Evolutionary conservation across 2,329 filamentous ascomycete species (phyloP).

Genomic region (Neophaeococcomyces aloes): DNA sequence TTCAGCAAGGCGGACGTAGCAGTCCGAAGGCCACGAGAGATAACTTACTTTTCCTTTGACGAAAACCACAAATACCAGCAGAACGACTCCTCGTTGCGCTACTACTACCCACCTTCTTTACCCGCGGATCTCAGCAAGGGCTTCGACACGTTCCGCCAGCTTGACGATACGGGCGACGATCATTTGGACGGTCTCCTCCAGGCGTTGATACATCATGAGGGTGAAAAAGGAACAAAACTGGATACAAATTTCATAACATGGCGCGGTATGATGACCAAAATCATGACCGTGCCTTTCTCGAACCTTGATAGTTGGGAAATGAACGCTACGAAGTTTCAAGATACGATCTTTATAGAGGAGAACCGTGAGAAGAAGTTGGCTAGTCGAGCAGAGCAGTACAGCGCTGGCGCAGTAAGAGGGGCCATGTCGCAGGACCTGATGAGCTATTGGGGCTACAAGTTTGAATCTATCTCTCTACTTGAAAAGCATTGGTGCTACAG

Average conservation of each 20-base stretch:
- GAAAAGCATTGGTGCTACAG: constrained; percentile 63
- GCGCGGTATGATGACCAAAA: constrained; percentile 99
- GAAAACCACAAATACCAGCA: constrained; percentile 65
- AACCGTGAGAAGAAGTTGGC: constrained; percentile 63
- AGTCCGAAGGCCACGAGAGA: constrained; percentile 71
- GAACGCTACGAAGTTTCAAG: constrained; percentile 87
- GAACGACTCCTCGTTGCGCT: constrained; percentile 69
- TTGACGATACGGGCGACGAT: constrained; percentile 72
- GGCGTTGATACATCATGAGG: constrained; percentile 64
- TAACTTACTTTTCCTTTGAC: constrained; percentile 89
- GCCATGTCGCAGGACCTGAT: constrained; percentile 64
- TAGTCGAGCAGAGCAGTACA: constrained; percentile 48
- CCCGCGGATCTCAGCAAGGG: constrained; percentile 67
- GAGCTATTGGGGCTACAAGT: constrained; percentile 97
- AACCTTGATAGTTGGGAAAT: constrained; percentile 67
- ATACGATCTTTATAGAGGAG: constrained; percentile 67
- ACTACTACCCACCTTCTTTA: constrained; percentile 71
- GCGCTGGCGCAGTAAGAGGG: constrained; percentile 40
- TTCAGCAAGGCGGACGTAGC: constrained; percentile 59
- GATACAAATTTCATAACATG: constrained; percentile 79
- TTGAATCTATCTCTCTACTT: constrained; percentile 74
- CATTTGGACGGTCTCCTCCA: constrained; percentile 76
- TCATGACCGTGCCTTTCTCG: constrained; percentile 76
- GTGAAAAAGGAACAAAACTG: constrained; percentile 53
- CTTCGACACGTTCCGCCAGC: constrained; percentile 70